A percentile compares a stretch with the other conserved stretches of the same genome.
Conservation (phyloP, 192 early-diverging fungal genomes). For the Geranomyces variabilis region DNA sequence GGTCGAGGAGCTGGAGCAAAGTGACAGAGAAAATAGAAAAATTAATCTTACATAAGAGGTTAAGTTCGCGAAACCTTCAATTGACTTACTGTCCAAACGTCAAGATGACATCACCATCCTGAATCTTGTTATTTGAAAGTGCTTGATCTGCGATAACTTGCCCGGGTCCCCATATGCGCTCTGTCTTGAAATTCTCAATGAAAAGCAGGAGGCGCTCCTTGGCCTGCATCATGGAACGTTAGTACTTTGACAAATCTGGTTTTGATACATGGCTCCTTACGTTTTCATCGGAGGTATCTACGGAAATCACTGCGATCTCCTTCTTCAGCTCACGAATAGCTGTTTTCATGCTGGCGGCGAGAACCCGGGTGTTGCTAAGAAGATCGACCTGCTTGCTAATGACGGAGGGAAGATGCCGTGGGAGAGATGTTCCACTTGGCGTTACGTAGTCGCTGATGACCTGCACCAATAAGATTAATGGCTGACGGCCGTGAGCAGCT, state of each 20-base stretch:
- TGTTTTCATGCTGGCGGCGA: conserved; percentile 93
- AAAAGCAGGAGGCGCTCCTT: conserved; percentile 66
- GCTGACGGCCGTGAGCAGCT: not conserved
- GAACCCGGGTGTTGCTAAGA: conserved; percentile 76
- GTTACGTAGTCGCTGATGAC: conserved; percentile 91
- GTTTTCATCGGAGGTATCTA: conserved; percentile 82
- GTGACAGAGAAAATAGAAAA: conserved; percentile 16
- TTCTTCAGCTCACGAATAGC: conserved; percentile 88
- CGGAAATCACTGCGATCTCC: conserved; percentile 76
- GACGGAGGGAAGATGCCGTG: conserved; percentile 77
- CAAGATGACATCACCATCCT: conserved; percentile 89
- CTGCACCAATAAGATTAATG: conserved; percentile 40
- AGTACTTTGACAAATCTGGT: conserved; percentile 17
- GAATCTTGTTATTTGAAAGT: conserved; percentile 75
- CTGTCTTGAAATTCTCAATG: conserved; percentile 90
- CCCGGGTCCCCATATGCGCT: conserved; percentile 84
- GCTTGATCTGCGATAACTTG: conserved; percentile 77
- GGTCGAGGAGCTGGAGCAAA: conserved; percentile 73
- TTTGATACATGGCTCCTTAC: conserved; percentile 54
- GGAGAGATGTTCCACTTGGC: conserved; percentile 78
- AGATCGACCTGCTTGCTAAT: conserved; percentile 91
- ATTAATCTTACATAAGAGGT: not conserved
- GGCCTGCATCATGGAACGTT: conserved; percentile 49
- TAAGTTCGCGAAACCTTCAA: no score
- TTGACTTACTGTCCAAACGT: conserved; percentile 70